Evolutionary conservation across 495 filamentous ascomycete species (phyloP).

Genomic region (Neurospora sp.): DNA sequence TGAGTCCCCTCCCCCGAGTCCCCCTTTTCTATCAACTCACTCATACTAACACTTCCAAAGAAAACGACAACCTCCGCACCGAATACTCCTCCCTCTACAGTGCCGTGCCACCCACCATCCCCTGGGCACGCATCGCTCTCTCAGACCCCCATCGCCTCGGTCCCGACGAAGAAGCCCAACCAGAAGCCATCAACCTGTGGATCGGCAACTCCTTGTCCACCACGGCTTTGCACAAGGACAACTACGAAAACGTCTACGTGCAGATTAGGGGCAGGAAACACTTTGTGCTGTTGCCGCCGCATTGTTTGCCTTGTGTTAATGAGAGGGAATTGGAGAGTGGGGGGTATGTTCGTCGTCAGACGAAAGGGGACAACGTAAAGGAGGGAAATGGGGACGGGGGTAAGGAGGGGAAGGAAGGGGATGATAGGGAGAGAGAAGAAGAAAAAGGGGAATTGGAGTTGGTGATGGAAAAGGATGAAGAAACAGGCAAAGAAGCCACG

Average conservation of each 20-base stretch:
- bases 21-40: too few species aligned
- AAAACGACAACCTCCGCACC: slow-evolving; percentile 64
- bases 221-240: slow-evolving; percentile 66
- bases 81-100: slow-evolving; percentile 53
- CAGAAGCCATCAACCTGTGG: slow-evolving; percentile 74
- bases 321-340: slow-evolving; percentile 43
- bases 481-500: slow-evolving; percentile 20
- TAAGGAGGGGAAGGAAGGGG: background rate
- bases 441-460: slow-evolving; percentile 23
- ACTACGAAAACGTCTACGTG: slow-evolving; percentile 75
- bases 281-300: slow-evolving; percentile 59
- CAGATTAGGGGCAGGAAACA: slow-evolving; percentile 59
- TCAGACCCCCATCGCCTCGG: background rate
- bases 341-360: too few species aligned
- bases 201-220: slow-evolving; percentile 55
- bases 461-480: slow-evolving; percentile 26
- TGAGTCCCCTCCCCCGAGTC: too few species aligned
- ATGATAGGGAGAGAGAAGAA: too few species aligned
- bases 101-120: slow-evolving; percentile 45
- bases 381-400: slow-evolving; percentile 12
- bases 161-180: slow-evolving; percentile 21
- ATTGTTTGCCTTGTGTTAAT: slow-evolving; percentile 51
- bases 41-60: slow-evolving; percentile 13
- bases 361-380: too few species aligned
- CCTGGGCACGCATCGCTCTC: slow-evolving; percentile 59